Base-by-base conservation (phyloP, 352 stramenopile species). In the Blastocystis hominis region DNA sequence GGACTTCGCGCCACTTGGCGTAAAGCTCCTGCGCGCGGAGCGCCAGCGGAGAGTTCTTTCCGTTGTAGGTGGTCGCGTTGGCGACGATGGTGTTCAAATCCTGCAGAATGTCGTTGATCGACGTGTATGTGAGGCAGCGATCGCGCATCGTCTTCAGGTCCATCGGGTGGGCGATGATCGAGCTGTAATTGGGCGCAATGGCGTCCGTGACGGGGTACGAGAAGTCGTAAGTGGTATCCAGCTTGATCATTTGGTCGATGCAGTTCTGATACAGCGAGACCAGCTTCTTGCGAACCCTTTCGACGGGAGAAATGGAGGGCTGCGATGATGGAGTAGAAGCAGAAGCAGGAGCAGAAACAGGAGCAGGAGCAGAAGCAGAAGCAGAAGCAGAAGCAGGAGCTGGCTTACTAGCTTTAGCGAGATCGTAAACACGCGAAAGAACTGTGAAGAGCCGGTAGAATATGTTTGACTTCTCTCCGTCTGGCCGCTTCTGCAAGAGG, bases 1-100 rank as follows among this genome's bases (percentile, higher is more conserved):
- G 44, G 24, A 15, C 24, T 40, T 72, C 62, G 5, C 34, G 62
- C 62, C 62, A 72, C 62, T 17, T 40, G 9, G 6, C 44, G 15
- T 72, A 24, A 3, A 72, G 38, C 24, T 42, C 44, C 9, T 47
- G 20, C 9, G 62, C 62, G 3, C 15, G 24, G 24, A 46, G 24
- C 20, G 50, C 46, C 17, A 84, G 66, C 5, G n/a, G 55, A 2
- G 72, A 44, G n/a, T 64, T 34, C 30, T 20, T 20, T 30, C 72
- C 72, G 44, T 84, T 84, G 55, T 84, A 84, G 10, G 50, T 13
- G 17, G 17, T 36, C 20, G 53, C 34, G 36, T 84, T 84, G 17
- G 38, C 24, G 3, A 84, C 53, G 44, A 84, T 84, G 13, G 20
- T 54, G 72, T 64, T 47, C 24, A 84, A 36, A n/a, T 84, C 72